Conservation (phyloP, 345 rosid species). For the Noccaea bulbosa region DNA sequence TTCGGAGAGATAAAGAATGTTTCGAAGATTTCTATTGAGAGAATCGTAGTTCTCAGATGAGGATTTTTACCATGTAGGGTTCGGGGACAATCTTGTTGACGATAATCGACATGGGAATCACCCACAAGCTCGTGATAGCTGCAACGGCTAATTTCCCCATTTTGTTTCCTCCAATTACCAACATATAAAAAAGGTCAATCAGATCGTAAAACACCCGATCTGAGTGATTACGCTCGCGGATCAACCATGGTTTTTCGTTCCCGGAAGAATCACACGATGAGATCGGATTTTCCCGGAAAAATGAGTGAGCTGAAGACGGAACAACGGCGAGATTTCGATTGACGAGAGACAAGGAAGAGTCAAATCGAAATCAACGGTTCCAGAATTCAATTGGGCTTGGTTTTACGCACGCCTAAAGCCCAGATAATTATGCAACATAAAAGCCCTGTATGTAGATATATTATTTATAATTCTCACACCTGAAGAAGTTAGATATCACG, state of each 20-base stretch:
- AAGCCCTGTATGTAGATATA: neutral
- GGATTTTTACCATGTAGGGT: slow-evolving; percentile 73
- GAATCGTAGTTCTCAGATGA: neutral
- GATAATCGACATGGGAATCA: slow-evolving; percentile 67
- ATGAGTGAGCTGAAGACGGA: slow-evolving; percentile 18
- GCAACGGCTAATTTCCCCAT: slow-evolving; percentile 78
- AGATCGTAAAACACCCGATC: neutral
- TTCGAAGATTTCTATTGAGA: neutral
- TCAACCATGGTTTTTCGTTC: slow-evolving; percentile 1
- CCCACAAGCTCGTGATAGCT: slow-evolving; percentile 74
- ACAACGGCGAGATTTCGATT: slow-evolving; percentile 25
- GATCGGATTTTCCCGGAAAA: slow-evolving; percentile 27
- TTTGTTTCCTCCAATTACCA: neutral
- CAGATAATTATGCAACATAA: neutral
- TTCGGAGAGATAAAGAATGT: neutral
- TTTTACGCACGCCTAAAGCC: neutral
- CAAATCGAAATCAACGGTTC: slow-evolving; percentile 14
- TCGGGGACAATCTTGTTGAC: slow-evolving; percentile 73
- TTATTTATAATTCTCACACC: neutral
- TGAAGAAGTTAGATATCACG: neutral
- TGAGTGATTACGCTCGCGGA: slow-evolving; percentile 6
- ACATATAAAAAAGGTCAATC: neutral
- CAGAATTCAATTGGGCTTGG: slow-evolving; percentile 1
- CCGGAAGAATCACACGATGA: neutral
- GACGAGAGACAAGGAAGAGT: slow-evolving; percentile 15